Evolutionary conservation across 202 grass and related monocot genomes (phyloP).

Genomic region (Miscanthus sacchariflorus): DNA sequence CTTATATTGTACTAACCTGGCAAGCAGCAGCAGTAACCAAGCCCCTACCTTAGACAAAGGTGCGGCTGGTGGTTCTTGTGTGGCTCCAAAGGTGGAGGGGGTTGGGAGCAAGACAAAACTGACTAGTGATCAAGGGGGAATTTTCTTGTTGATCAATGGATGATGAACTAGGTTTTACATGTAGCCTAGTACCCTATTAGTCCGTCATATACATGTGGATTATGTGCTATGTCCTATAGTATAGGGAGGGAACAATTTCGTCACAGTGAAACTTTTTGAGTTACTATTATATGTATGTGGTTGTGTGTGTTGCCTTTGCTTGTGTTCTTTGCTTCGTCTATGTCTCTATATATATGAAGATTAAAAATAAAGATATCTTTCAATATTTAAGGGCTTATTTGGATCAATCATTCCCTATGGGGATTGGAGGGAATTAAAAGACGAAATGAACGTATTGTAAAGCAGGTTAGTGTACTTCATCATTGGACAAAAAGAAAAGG

Average conservation of each 20-base stretch:
- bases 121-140: background rate
- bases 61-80: background rate
- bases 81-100: background rate
- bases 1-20: background rate
- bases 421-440: background rate
- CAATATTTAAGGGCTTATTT: background rate
- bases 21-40: background rate
- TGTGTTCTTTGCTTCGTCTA: background rate
- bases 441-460: too few relatives aligned
- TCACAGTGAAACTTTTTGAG: too few relatives aligned
- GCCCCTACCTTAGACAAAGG: too few relatives aligned
- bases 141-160: background rate
- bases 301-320: background rate
- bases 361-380: background rate
- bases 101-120: background rate
- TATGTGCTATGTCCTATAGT: background rate
- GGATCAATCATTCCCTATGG: background rate
- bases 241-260: background rate
- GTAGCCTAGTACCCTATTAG: background rate
- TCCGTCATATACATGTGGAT: background rate
- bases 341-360: background rate
- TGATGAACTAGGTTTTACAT: background rate
- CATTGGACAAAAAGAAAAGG: too few relatives aligned
- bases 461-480: too few relatives aligned
- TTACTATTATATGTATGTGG: background rate